Base-by-base conservation (phyloP, 352 stramenopile genomes). In the Peronospora tabacina region DNA sequence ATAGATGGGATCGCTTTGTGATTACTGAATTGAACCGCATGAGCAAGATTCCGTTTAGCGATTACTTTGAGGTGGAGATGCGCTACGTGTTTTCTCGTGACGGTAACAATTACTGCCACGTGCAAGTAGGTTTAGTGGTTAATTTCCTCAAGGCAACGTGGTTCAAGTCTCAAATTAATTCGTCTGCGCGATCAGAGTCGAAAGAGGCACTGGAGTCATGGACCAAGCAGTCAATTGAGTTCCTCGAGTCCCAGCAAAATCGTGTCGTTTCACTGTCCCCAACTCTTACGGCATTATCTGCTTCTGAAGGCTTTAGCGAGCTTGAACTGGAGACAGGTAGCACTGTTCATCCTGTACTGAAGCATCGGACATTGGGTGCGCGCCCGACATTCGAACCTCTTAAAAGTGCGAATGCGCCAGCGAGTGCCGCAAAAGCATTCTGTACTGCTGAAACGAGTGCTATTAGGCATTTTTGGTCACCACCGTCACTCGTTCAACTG, bases 111-210 rank as follows among this genome's bases (percentile, higher is more conserved):
- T 87, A 84, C 42, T 87, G 75, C 52, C 79, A 87, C 34, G 76
- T 82, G 4, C 67, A 90, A 61, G 70, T 70, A 12, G 79, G 79
- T 4, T 49, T 88, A 11, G 58, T 87, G 4, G 74, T 90, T 17
- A 82, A 90, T 51, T 90, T 86, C 34, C 57, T 82, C 16, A 87
- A 88, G 44, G 81, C 75, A 10, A 90, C 79, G 45, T 90, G 79
- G 79, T 90, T 90, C 49, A 86, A 88, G 48, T 85, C 73, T 22
- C 79, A 90, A 41, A 90, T 90, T 35, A 74, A 82, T 36, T 90
- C 79, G 41, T 88, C 76, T 3, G 86, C 79, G 1, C 54, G 68
- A 20, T 85, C 76, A 1, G 79, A 90, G 47, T 81, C 68, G 9
- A 87, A 83, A 50, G 76, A 90, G 41, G 76, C 72, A 7, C 47